Conservation (phyloP, 2,329 filamentous ascomycete species). For the Trematosphaeria pertusa region DNA sequence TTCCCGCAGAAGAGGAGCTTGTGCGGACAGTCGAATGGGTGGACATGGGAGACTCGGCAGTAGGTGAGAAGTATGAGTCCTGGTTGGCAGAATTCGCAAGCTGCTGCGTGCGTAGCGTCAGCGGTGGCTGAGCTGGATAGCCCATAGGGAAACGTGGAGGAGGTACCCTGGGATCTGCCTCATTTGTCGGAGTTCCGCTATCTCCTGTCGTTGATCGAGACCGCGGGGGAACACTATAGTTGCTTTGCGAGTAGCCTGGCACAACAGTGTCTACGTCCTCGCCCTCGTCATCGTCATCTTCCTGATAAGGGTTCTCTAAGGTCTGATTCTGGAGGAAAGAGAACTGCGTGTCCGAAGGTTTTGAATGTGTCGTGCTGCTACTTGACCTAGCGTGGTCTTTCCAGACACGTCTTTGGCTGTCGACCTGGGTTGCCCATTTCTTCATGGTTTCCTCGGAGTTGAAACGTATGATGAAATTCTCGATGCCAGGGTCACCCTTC, state of each 20-base stretch:
- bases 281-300: constrained; percentile 64
- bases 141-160: constrained; percentile 76
- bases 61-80: constrained; percentile 93
- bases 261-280: constrained; percentile 51
- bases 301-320: constrained; percentile 83
- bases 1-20: constrained; percentile 73
- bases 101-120: constrained; percentile 74
- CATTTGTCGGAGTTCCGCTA: constrained; percentile 61
- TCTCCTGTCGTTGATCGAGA: constrained; percentile 79
- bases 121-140: constrained; percentile 55
- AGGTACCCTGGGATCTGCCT: constrained; percentile 60
- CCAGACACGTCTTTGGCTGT: constrained; percentile 70
- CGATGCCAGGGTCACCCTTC: constrained; percentile 94
- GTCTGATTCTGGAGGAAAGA: constrained; percentile 76
- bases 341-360: constrained; percentile 74
- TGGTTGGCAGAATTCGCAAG: constrained; percentile 70
- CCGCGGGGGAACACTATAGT: constrained; percentile 73
- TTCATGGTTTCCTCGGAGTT: constrained; percentile 90
- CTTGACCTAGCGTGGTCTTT: constrained; percentile 59
- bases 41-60: constrained; percentile 78
- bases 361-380: constrained; percentile 56
- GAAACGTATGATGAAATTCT: constrained; percentile 96
- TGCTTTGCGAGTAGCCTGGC: constrained; percentile 48
- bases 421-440: constrained; percentile 85
- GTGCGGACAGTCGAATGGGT: constrained; percentile 63